These are phyloP conservation scores for Cicer arietinum DNA, from an alignment of 306 rosid species.

Conservation along the genomic window DNA sequence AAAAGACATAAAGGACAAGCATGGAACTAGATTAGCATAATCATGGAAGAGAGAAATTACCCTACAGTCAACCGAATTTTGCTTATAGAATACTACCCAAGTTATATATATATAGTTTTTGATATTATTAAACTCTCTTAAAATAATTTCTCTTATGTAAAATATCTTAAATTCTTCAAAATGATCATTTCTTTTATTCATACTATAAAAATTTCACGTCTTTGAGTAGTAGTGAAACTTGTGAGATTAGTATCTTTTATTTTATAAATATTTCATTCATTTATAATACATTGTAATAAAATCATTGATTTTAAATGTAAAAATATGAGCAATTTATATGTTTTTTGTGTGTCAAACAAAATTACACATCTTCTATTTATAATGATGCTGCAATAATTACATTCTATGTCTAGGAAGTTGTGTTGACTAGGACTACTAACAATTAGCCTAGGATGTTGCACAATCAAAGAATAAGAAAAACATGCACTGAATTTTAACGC, in stretches of 20 bases:
- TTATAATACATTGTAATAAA: background rate
- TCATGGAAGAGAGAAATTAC: background rate
- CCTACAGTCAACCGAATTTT: background rate
- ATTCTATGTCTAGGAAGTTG: too few relatives aligned
- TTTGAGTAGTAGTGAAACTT: background rate
- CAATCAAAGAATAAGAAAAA: too few relatives aligned
- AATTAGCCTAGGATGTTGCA: too few relatives aligned
- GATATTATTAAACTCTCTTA: too few relatives aligned
- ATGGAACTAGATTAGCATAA: conserved; percentile 30
- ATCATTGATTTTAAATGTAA: background rate
- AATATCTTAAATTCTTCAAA: too few relatives aligned
- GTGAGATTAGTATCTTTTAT: background rate
- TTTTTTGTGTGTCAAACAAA: too few relatives aligned
- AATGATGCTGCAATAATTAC: too few relatives aligned
- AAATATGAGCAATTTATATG: too few relatives aligned
- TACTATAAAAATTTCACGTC: background rate
- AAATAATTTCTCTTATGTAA: too few relatives aligned
- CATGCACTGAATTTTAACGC: too few relatives aligned
- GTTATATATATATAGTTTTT: background rate
- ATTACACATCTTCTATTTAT: too few relatives aligned
- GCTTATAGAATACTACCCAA: conserved; percentile 23
- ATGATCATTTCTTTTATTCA: background rate
- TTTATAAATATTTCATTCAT: background rate
- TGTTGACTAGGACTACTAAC: too few relatives aligned
- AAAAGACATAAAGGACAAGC: conserved; percentile 27